These are phyloP conservation scores for Globisporangium okanoganense DNA, from an alignment of 352 stramenopile species.

Conservation along the genomic window DNA sequence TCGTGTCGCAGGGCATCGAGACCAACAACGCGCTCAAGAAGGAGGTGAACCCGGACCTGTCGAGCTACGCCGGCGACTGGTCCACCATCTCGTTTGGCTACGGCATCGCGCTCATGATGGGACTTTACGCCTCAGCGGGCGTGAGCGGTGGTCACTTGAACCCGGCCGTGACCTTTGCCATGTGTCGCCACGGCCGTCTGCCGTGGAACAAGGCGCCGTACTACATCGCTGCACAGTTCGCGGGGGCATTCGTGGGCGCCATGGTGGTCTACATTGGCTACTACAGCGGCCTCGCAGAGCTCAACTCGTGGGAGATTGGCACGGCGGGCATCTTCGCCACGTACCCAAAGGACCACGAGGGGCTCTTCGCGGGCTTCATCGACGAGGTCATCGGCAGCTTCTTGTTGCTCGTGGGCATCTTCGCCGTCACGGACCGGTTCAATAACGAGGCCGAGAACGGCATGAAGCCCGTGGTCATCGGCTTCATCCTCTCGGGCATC, in stretches of 20 bases:
- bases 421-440: constrained; percentile 63
- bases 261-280: constrained; percentile 66
- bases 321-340: constrained; percentile 72
- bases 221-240: constrained; percentile 60
- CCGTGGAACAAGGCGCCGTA: constrained; percentile 62
- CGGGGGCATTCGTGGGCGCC: constrained; percentile 58
- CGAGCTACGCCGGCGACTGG: constrained; percentile 63
- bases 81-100: constrained; percentile 67
- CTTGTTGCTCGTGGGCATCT: constrained; percentile 62
- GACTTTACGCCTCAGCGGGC: constrained; percentile 57
- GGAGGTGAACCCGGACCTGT: constrained; percentile 35
- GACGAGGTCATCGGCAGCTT: constrained; percentile 61
- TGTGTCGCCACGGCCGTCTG: constrained; percentile 55
- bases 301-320: constrained; percentile 56
- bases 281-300: constrained; percentile 46
- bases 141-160: constrained; percentile 72
- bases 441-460: constrained; percentile 67
- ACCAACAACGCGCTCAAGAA: constrained; percentile 45
- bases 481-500: constrained; percentile 68
- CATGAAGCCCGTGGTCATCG: constrained; percentile 69
- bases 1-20: constrained; percentile 61
- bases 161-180: constrained; percentile 60
- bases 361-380: constrained; percentile 50
- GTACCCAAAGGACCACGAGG: constrained; percentile 67
- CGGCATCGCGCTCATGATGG: constrained; percentile 69